These are phyloP conservation scores for Hortiboletus campestris DNA, from an alignment of 768 basidiomycete species.

Conservation along the genomic window DNA sequence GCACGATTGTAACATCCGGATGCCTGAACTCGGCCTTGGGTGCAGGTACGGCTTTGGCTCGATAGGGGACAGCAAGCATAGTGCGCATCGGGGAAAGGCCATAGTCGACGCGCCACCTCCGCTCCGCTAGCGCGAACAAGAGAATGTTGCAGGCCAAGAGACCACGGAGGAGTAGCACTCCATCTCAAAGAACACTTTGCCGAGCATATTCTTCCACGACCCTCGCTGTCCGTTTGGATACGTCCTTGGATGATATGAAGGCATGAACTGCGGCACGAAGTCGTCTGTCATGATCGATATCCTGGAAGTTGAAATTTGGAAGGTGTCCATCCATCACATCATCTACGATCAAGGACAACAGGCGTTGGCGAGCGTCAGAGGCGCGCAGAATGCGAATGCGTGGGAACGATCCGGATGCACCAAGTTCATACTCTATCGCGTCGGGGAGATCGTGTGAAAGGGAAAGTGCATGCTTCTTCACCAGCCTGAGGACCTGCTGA, in stretches of 20 bases:
- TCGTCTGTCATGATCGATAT: neutral
- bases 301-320: neutral
- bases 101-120: constrained; percentile 35
- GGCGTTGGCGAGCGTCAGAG: too few relatives aligned
- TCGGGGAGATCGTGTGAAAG: neutral
- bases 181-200: neutral
- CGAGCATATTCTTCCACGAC: constrained; percentile 1
- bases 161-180: constrained; percentile 25
- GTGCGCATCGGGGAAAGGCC: constrained; percentile 21
- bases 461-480: constrained; percentile 1
- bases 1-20: neutral
- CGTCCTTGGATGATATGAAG: constrained; percentile 14
- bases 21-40: neutral
- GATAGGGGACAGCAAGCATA: constrained; percentile 3
- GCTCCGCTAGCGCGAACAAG: constrained; percentile 23
- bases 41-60: neutral
- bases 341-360: too few relatives aligned
- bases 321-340: neutral
- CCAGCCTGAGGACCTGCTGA: constrained; percentile 27
- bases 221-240: neutral
- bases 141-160: constrained; percentile 28
- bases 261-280: neutral
- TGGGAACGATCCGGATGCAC: constrained; percentile 1
- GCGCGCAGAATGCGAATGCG: neutral
- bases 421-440: too few relatives aligned